phyloP scores from a whole-genome alignment of 305 asterid genomes.

The Nicotiana rustica region DNA sequence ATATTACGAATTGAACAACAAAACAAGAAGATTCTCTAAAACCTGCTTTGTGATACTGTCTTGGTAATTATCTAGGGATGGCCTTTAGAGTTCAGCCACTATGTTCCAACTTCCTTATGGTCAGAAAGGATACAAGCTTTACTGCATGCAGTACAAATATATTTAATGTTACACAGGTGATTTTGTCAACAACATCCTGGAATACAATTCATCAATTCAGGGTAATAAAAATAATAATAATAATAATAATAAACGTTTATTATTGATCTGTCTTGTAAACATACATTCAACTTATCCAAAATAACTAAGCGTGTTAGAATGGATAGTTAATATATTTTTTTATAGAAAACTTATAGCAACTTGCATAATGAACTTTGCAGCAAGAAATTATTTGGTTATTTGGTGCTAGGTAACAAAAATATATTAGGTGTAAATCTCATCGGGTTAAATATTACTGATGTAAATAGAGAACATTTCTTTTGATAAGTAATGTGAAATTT shows the following conservation, averaged over 20 bases:
- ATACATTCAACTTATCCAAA: slow-evolving; percentile 12
- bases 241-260: too few species aligned
- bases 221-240: too few species aligned
- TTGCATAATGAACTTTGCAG: not conserved
- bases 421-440: slow-evolving; percentile 9
- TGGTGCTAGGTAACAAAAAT: not conserved
- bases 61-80: not conserved
- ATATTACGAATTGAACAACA: slow-evolving; percentile 7
- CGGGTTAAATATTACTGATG: not conserved
- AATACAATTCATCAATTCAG: not conserved
- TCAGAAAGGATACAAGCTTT: slow-evolving; percentile 12
- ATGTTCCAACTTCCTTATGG: not conserved
- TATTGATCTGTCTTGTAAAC: not conserved
- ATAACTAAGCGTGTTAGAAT: not conserved
- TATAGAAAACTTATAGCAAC: not conserved
- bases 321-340: not conserved
- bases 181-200: not conserved
- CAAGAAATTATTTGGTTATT: not conserved
- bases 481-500: not conserved
- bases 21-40: slow-evolving; percentile 1
- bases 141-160: not conserved
- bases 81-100: slow-evolving; percentile 2
- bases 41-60: not conserved
- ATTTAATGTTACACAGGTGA: not conserved
- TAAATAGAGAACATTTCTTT: not conserved